Percentiles rank a stretch among this genome's conserved stretches.
These are phyloP conservation scores for Persicaria tinctoria DNA, from an alignment of 148 eudicot genomes.

Conservation along the genomic window DNA sequence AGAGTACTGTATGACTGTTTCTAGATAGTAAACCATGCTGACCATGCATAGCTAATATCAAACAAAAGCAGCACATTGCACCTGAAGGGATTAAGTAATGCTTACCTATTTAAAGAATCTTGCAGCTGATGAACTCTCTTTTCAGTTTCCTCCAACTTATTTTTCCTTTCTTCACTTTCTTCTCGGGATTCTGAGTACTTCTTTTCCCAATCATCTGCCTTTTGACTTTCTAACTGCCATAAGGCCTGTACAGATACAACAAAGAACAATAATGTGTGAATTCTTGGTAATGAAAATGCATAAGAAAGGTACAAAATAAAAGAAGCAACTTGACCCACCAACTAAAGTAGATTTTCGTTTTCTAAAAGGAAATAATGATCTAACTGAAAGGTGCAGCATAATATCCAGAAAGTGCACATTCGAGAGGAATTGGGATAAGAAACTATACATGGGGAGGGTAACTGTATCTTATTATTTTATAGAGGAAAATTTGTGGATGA, in stretches of 20 bases:
- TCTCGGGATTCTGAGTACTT: constrained; percentile 55
- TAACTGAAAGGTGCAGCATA: not conserved
- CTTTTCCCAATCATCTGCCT: constrained; percentile 71
- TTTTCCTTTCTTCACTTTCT: constrained; percentile 60
- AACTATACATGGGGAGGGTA: not conserved
- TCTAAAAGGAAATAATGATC: not conserved
- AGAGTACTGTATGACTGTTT: not conserved
- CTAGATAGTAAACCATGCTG: not conserved
- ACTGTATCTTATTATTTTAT: not conserved
- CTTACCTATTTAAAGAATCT: constrained; percentile 73
- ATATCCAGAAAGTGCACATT: not conserved
- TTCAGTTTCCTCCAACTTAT: constrained; percentile 86
- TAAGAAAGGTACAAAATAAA: not conserved
- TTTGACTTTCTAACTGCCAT: constrained; percentile 58
- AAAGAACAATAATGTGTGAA: not conserved
- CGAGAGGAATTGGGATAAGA: not conserved
- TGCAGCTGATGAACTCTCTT: constrained; percentile 84
- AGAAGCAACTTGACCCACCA: too few relatives aligned
- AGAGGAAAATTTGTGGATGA: not conserved
- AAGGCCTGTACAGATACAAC: constrained; percentile 36
- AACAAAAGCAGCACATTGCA: not conserved
- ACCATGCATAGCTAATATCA: constrained; percentile 6
- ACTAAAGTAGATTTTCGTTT: not conserved
- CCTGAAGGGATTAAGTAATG: constrained; percentile 14
- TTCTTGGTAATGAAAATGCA: not conserved